Base-by-base conservation (phyloP, 73 alveolate genomes). In the Durusdinium trenchii region DNA sequence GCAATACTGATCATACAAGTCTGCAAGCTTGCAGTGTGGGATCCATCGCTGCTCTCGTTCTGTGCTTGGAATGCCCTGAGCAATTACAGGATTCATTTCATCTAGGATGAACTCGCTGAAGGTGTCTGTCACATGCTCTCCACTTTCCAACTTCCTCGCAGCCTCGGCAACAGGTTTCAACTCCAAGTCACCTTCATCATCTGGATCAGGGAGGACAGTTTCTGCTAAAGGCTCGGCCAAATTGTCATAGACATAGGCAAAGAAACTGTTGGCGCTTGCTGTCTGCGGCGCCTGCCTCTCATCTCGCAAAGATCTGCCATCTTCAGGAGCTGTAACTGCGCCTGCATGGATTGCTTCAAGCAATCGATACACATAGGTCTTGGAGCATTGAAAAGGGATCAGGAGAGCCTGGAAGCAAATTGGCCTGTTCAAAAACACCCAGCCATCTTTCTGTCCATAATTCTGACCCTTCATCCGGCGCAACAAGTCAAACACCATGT, bases 181-280 rank as follows among this genome's bases (percentile, higher is more conserved):
- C n/a, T n/a, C n/a, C n/a, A n/a, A n/a, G n/a, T n/a, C n/a, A n/a
- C n/a, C n/a, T n/a, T n/a, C n/a, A n/a, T n/a, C n/a, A n/a, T n/a
- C n/a, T n/a, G n/a, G n/a, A n/a, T n/a, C n/a, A n/a, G n/a, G n/a
- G n/a, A n/a, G n/a, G n/a, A n/a, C n/a, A n/a, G 36, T 26, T 40
- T 79, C 90, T 30, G 90, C 90, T 3, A 79, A 28, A 26, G 90
- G 67, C 28, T 79, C 90, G 46, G 90, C 90, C 3, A 46, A 18
- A 28, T 79, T 26, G 4, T 79, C 48, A 48, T 79, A 48, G 35
- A 42, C 48, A 45, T 43, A 79, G 0, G 10, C 71, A 1, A 79
- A 47, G 61, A 40, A 79, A 7, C 62, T 16, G 26, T 42, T 32
- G 38, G 40, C 87, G 0, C 43, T 18, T 43, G 42, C 62, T 43